phyloP scores from a whole-genome alignment of 139 green algal genomes.

The Chlamydomonas eustigma region DNA sequence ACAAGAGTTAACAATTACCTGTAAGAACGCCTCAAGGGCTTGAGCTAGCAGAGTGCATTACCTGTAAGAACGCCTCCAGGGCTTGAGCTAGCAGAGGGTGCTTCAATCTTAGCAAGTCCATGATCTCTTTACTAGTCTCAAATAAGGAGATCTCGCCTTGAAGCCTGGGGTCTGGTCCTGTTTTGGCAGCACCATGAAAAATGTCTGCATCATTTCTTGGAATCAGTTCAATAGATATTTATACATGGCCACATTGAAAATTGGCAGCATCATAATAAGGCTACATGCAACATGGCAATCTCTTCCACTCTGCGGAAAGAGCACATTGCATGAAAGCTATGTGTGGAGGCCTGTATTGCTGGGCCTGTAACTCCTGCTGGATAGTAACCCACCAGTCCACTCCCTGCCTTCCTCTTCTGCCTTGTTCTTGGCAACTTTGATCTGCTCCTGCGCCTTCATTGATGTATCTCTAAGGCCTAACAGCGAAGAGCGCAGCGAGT shows the following conservation, averaged over 20 bases:
- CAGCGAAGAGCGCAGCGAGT: conserved; percentile 79
- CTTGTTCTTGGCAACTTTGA: conserved; percentile 14
- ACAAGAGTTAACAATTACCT: no score
- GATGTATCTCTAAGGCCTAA: conserved; percentile 65
- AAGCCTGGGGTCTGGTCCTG: conserved; percentile 12
- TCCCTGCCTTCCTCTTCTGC: neutral
- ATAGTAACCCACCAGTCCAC: neutral
- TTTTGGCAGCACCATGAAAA: neutral
- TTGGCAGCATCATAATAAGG: no score
- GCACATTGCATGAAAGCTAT: no score
- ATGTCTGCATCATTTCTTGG: no score
- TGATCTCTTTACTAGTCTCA: conserved; percentile 67
- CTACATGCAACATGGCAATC: no score
- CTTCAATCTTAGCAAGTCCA: conserved; percentile 63
- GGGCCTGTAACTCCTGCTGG: no score
- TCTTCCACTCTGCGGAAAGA: no score
- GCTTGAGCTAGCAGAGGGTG: conserved; percentile 33
- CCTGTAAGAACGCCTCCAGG: conserved; percentile 54
- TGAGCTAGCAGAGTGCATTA: conserved; percentile 21
- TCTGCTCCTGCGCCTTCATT: conserved; percentile 48
- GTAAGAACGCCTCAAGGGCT: conserved; percentile 52
- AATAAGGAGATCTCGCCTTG: conserved; percentile 34
- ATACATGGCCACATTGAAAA: no score
- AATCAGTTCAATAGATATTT: no score
- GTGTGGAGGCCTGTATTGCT: no score